phyloP scores from a whole-genome alignment of 2,329 filamentous ascomycete species.

The Neoascochyta sp. region DNA sequence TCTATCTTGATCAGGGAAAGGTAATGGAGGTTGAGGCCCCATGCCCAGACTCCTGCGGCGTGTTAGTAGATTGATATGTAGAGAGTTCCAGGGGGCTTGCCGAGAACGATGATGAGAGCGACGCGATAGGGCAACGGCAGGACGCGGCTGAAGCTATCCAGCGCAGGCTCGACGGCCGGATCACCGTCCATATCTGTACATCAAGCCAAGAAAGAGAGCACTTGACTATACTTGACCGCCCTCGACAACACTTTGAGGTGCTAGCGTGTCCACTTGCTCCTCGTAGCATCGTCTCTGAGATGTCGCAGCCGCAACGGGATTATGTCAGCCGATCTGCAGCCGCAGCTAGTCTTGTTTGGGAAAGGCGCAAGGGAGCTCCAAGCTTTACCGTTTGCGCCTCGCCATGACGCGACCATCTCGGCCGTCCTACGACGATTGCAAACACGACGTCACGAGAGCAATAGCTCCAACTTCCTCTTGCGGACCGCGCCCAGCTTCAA shows the following conservation, averaged over 20 bases:
- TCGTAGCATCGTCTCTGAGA: too few relatives aligned
- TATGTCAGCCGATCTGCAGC: too few relatives aligned
- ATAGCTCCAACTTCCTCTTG: too few relatives aligned
- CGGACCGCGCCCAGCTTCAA: too few relatives aligned
- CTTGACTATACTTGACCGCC: slow-evolving; percentile 11
- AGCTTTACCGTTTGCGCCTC: too few relatives aligned
- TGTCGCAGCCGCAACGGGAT: too few relatives aligned
- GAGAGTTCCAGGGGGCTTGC: slow-evolving; percentile 47
- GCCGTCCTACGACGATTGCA: too few relatives aligned
- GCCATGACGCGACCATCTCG: too few relatives aligned
- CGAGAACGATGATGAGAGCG: slow-evolving; percentile 78
- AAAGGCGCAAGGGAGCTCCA: too few relatives aligned
- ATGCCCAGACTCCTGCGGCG: slow-evolving; percentile 80
- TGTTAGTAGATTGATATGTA: slow-evolving; percentile 1
- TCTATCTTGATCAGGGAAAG: slow-evolving; percentile 78
- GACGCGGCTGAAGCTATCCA: slow-evolving; percentile 82
- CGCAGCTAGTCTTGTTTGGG: too few relatives aligned
- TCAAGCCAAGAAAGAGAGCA: slow-evolving; percentile 4
- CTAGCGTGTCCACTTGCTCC: slow-evolving; percentile 33
- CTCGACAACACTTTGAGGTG: slow-evolving; percentile 6
- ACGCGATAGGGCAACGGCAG: slow-evolving; percentile 89
- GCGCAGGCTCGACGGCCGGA: slow-evolving; percentile 60
- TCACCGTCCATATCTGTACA: slow-evolving; percentile 63
- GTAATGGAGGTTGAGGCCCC: slow-evolving; percentile 88
- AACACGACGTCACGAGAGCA: too few relatives aligned